Evolutionary conservation across 1,284 basidiomycete genomes (phyloP).

Genomic region (Lentinula novae-zelandiae): DNA sequence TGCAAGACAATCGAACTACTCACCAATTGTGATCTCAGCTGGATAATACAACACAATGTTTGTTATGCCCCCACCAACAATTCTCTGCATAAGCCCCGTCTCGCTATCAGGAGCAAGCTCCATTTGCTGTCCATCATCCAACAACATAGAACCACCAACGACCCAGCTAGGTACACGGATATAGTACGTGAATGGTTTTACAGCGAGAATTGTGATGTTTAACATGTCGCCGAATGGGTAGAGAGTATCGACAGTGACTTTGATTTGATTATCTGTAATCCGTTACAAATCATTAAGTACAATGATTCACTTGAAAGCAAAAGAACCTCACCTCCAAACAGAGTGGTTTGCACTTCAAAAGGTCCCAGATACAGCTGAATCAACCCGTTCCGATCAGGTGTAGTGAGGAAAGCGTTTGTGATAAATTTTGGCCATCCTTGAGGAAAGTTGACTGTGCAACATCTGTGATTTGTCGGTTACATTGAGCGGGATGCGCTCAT

Average conservation of each 20-base stretch:
- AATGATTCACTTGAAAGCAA: neutral
- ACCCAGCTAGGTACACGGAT: slow-evolving; percentile 42
- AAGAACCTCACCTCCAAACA: slow-evolving; percentile 26
- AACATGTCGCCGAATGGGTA: slow-evolving; percentile 42
- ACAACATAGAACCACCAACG: slow-evolving; percentile 29
- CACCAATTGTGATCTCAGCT: slow-evolving; percentile 46
- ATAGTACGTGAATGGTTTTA: slow-evolving; percentile 33
- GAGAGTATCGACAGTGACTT: slow-evolving; percentile 32
- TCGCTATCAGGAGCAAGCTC: slow-evolving; percentile 30
- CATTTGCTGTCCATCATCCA: slow-evolving; percentile 27
- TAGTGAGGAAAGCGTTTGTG: slow-evolving; percentile 36
- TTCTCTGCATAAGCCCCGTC: slow-evolving; percentile 31
- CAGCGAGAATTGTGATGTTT: slow-evolving; percentile 30
- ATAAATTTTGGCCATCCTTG: slow-evolving; percentile 46
- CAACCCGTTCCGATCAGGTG: slow-evolving; percentile 30
- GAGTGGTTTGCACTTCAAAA: slow-evolving; percentile 28
- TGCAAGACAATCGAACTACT: slow-evolving; percentile 4
- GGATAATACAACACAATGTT: slow-evolving; percentile 43
- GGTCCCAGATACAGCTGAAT: slow-evolving; percentile 40
- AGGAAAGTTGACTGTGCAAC: slow-evolving; percentile 43
- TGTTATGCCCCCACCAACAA: slow-evolving; percentile 39
- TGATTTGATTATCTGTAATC: slow-evolving; percentile 26
- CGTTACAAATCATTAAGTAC: neutral
- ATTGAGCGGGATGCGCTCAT: no score
- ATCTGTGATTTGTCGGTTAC: slow-evolving; percentile 18